These are phyloP conservation scores for Aphanomyces euteiches DNA, from an alignment of 352 stramenopile genomes.

Conservation along the genomic window DNA sequence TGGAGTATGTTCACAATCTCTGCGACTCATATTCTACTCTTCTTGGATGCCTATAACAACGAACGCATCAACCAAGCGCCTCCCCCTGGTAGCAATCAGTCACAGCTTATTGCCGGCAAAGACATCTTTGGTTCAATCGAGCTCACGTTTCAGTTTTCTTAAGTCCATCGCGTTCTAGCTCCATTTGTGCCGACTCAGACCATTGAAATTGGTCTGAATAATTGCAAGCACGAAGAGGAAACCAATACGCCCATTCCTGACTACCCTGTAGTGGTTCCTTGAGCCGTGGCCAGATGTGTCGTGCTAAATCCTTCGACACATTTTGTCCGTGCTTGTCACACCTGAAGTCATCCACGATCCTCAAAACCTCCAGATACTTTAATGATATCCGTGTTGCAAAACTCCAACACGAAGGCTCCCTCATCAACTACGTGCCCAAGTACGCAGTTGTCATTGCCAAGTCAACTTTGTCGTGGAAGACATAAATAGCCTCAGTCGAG, in stretches of 20 bases:
- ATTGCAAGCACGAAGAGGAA: conserved; percentile 83
- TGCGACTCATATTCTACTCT: conserved; percentile 61
- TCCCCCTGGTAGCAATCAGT: conserved; percentile 35
- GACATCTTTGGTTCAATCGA: conserved; percentile 55
- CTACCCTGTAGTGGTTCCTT: conserved; percentile 77
- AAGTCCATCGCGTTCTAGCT: conserved; percentile 66
- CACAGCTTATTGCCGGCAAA: conserved; percentile 56
- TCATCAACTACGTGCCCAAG: conserved; percentile 77
- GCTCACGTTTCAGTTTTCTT: conserved; percentile 61
- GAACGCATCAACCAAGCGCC: conserved; percentile 54
- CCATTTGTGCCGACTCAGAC: conserved; percentile 80
- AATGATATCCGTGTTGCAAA: conserved; percentile 83
- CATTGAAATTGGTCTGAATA: conserved; percentile 87
- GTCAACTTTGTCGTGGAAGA: too few relatives aligned
- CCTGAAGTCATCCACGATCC: conserved; percentile 68
- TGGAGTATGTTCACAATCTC: background rate
- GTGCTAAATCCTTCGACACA: conserved; percentile 87
- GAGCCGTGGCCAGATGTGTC: conserved; percentile 83
- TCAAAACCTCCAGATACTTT: conserved; percentile 65
- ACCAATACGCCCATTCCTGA: conserved; percentile 81
- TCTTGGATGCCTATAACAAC: conserved; percentile 52
- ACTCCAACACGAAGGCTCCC: conserved; percentile 81
- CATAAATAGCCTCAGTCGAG: too few relatives aligned
- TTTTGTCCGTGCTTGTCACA: conserved; percentile 87
- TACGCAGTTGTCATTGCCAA: conserved; percentile 6